Evolutionary conservation across 2,329 filamentous ascomycete genomes (phyloP).

Genomic region (Ophiostoma fasciatum): DNA sequence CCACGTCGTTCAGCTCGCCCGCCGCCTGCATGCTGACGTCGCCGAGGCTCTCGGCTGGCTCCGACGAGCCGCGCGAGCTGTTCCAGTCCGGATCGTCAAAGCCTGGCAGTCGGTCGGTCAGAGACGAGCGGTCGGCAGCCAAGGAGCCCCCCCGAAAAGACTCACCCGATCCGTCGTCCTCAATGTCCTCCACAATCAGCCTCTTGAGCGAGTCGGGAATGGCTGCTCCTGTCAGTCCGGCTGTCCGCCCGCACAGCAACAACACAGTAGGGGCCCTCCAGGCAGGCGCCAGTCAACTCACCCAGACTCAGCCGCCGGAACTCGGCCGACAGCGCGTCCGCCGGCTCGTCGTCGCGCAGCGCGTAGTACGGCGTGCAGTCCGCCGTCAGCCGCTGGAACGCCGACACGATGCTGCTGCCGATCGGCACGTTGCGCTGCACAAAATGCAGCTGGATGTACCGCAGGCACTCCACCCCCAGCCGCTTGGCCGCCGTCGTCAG

Average conservation of each 20-base stretch:
- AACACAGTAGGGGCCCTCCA: too few relatives aligned
- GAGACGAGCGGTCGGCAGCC: too few relatives aligned
- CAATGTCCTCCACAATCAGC: slow-evolving; percentile 41
- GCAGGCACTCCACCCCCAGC: slow-evolving; percentile 30
- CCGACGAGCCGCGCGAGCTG: slow-evolving; percentile 38
- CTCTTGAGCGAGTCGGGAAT: slow-evolving; percentile 34
- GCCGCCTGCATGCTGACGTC: slow-evolving; percentile 29
- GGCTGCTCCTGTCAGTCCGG: too few relatives aligned
- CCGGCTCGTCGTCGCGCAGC: slow-evolving; percentile 9
- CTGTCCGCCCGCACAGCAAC: too few relatives aligned
- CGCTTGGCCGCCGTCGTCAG: slow-evolving; percentile 22
- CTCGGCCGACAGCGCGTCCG: slow-evolving; percentile 16
- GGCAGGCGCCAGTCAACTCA: too few relatives aligned
- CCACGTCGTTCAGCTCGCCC: slow-evolving; percentile 21
- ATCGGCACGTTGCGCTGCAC: slow-evolving; percentile 27
- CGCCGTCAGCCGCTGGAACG: slow-evolving; percentile 27
- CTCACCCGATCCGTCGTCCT: slow-evolving; percentile 46
- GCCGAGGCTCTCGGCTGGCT: slow-evolving; percentile 35
- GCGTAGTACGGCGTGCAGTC: slow-evolving; percentile 28
- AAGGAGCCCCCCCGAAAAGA: too few relatives aligned
- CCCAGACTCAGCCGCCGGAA: slow-evolving; percentile 23
- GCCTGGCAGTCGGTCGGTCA: too few relatives aligned
- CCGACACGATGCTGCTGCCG: slow-evolving; percentile 25
- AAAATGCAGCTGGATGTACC: slow-evolving; percentile 31
- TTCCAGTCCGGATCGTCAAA: slow-evolving; percentile 33